Evolutionary conservation across 352 stramenopile genomes (phyloP).

Genomic region (Globisporangium okanoganense): DNA sequence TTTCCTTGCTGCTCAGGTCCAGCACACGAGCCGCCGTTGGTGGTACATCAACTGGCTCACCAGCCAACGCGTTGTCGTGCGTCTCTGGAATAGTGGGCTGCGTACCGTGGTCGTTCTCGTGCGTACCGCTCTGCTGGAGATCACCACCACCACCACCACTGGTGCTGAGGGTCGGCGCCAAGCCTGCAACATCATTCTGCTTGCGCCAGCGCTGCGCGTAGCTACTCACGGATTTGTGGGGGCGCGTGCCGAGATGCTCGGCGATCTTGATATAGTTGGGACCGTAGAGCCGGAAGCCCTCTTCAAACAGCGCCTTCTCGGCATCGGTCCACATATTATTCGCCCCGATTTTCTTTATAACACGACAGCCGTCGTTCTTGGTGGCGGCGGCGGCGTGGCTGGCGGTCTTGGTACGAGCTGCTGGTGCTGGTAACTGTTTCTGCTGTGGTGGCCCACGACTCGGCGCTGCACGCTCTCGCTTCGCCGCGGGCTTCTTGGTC

Average conservation of each 20-base stretch:
- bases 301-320: conserved; percentile 5
- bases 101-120: neutral
- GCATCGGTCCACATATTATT: neutral
- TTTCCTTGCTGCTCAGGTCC: neutral
- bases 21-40: neutral
- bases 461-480: neutral
- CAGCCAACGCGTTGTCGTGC: neutral
- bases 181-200: neutral
- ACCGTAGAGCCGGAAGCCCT: neutral
- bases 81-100: neutral
- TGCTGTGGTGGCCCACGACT: neutral
- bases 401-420: neutral
- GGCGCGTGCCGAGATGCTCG: neutral
- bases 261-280: neutral
- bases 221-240: neutral
- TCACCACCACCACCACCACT: neutral
- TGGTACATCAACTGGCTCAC: neutral
- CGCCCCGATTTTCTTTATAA: neutral
- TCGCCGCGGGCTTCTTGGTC: neutral
- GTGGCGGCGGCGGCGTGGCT: neutral
- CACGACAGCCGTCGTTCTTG: neutral
- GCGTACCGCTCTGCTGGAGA: neutral
- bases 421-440: neutral
- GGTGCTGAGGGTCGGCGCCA: neutral
- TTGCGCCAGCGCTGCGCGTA: neutral